Evolutionary conservation across 805 yeast species (phyloP).

Genomic region (Candida alai): DNA sequence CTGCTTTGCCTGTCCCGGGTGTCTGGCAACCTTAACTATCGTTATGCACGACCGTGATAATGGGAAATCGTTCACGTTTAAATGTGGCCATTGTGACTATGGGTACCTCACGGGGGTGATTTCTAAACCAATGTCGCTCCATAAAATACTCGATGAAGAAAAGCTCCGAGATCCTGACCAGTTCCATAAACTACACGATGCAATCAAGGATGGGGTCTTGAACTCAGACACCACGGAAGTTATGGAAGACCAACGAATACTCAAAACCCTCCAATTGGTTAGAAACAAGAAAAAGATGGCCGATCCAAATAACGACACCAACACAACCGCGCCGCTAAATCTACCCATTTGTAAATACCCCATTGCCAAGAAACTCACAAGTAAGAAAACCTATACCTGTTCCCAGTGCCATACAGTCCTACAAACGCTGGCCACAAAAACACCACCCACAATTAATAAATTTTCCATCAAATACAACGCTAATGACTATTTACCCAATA

Average conservation of each 20-base stretch:
- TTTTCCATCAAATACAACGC: slow-evolving; percentile 29
- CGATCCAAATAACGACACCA: no score
- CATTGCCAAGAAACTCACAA: slow-evolving; percentile 19
- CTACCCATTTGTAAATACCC: slow-evolving; percentile 15
- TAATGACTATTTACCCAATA: slow-evolving; percentile 29
- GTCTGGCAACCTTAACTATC: slow-evolving; percentile 25
- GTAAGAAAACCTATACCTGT: slow-evolving; percentile 26
- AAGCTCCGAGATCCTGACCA: slow-evolving; percentile 3
- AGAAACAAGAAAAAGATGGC: no score
- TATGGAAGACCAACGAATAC: neutral
- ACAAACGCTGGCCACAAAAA: slow-evolving; percentile 23
- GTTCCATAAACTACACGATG: slow-evolving; percentile 6
- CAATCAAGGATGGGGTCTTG: slow-evolving; percentile 6
- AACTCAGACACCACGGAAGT: neutral
- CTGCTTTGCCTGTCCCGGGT: slow-evolving; percentile 38
- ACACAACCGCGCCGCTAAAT: neutral
- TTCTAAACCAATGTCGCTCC: slow-evolving; percentile 39
- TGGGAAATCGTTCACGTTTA: slow-evolving; percentile 34
- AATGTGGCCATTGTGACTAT: slow-evolving; percentile 36
- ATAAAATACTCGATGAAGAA: slow-evolving; percentile 15
- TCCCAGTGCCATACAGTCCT: slow-evolving; percentile 25
- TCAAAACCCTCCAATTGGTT: slow-evolving; percentile 3
- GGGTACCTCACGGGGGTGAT: slow-evolving; percentile 32
- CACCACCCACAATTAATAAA: slow-evolving; percentile 22
- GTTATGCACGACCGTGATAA: slow-evolving; percentile 12